phyloP scores from a whole-genome alignment of 768 basidiomycete genomes.

The Cantharellus cinnabarinus region DNA sequence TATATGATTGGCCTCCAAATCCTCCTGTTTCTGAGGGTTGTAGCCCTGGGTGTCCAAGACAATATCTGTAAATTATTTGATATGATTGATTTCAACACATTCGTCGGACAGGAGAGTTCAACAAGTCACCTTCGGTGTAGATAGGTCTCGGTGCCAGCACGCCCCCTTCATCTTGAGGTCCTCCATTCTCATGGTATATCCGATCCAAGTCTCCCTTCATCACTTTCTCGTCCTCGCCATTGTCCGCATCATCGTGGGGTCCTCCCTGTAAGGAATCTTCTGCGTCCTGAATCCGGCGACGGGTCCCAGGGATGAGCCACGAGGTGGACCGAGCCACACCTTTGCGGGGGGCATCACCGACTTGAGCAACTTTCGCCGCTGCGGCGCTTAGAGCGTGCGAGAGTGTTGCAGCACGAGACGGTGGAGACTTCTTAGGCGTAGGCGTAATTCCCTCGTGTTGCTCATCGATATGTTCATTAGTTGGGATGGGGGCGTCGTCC shows the following conservation, averaged over 20 bases:
- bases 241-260: too few species aligned
- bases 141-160: not conserved
- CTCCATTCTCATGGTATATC: not conserved
- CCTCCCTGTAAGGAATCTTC: too few species aligned
- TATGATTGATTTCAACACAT: too few species aligned
- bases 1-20: too few species aligned
- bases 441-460: not conserved
- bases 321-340: not conserved
- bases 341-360: not conserved
- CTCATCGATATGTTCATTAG: not conserved
- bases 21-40: too few species aligned
- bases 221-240: not conserved
- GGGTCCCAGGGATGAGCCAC: not conserved
- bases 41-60: too few species aligned
- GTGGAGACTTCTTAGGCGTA: too few species aligned
- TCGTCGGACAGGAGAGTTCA: too few species aligned
- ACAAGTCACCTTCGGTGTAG: not conserved
- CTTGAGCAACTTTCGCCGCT: not conserved
- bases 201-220: not conserved
- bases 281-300: too few species aligned
- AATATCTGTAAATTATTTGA: too few species aligned
- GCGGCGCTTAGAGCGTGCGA: not conserved
- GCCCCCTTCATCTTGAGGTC: conserved; percentile 1
- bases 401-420: not conserved
- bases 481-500: not conserved